Percentiles rank a stretch among this genome's conserved stretches.
Conservation (phyloP, 768 basidiomycete species). For the Psilocybe sp. region DNA sequence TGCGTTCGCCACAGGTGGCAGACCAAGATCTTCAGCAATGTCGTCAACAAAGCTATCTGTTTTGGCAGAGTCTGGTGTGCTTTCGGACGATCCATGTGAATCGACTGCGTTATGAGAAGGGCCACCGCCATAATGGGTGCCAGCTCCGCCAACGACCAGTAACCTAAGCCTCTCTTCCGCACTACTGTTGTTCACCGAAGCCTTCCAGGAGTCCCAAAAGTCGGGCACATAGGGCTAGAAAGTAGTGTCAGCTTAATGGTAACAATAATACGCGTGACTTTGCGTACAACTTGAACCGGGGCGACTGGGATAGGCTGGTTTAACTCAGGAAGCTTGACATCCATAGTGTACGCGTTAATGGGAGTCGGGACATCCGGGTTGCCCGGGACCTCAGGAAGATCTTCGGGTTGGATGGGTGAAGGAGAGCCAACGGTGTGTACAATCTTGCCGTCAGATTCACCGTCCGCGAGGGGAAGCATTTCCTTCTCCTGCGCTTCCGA, state of each 20-base stretch:
- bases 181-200: constrained; percentile 8
- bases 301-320: constrained; percentile 37
- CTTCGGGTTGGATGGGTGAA: constrained; percentile 10
- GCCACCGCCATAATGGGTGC: constrained; percentile 33
- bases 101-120: constrained; percentile 32
- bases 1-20: constrained; percentile 32
- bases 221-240: constrained; percentile 45
- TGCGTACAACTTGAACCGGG: constrained; percentile 39
- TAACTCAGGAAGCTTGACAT: constrained; percentile 57
- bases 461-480: too few relatives aligned
- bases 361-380: constrained; percentile 31
- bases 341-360: constrained; percentile 34
- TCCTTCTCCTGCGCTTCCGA: too few relatives aligned
- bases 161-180: constrained; percentile 32
- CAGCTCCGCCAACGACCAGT: constrained; percentile 40
- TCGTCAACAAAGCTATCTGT: constrained; percentile 41
- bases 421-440: too few relatives aligned
- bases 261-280: neutral
- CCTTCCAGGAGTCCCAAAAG: constrained; percentile 36
- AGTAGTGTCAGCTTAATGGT: neutral
- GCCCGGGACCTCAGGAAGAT: constrained; percentile 10
- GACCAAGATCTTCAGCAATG: constrained; percentile 41
- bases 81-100: neutral
- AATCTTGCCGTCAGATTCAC: too few relatives aligned
- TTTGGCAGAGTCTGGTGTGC: constrained; percentile 6